A percentile compares a stretch with the other conserved stretches of the same genome.
phyloP scores from a whole-genome alignment of 139 green algal species.

The Picochlorum sp. region DNA sequence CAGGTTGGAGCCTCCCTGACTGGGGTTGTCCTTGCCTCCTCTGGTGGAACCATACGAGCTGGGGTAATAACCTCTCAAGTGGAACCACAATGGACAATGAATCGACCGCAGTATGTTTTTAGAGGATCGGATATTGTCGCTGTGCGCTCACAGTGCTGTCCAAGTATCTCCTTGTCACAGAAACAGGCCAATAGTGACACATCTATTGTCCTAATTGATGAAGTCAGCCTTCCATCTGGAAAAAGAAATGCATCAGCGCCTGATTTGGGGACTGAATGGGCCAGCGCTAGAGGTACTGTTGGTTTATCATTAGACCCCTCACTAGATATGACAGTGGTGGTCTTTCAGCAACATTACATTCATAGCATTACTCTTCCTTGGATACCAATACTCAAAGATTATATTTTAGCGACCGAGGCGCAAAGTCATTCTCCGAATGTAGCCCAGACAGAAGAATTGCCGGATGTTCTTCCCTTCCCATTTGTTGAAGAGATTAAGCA shows the following conservation, averaged over 20 bases:
- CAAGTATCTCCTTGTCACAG: not conserved
- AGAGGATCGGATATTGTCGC: not conserved
- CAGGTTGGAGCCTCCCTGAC: not conserved
- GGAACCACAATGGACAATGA: not conserved
- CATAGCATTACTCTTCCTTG: not conserved
- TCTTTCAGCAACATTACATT: not conserved
- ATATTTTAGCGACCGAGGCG: too few relatives aligned
- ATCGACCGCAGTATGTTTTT: not conserved
- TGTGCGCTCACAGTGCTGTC: not conserved
- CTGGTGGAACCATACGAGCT: not conserved
- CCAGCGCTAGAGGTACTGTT: too few relatives aligned
- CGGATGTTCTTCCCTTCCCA: constrained; percentile 5
- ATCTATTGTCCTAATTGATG: not conserved
- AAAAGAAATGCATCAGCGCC: too few relatives aligned
- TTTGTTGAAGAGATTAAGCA: not conserved
- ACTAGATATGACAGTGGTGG: not conserved
- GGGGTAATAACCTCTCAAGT: not conserved
- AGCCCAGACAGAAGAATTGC: not conserved
- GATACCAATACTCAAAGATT: not conserved
- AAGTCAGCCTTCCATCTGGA: too few relatives aligned
- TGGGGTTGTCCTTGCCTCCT: not conserved
- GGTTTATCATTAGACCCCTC: too few relatives aligned
- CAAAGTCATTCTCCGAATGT: not conserved
- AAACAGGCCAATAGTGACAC: not conserved
- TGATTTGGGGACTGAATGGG: too few relatives aligned